Evolutionary conservation across 495 filamentous ascomycete genomes (phyloP).

Genomic region (Friedmanniomyces simplex): DNA sequence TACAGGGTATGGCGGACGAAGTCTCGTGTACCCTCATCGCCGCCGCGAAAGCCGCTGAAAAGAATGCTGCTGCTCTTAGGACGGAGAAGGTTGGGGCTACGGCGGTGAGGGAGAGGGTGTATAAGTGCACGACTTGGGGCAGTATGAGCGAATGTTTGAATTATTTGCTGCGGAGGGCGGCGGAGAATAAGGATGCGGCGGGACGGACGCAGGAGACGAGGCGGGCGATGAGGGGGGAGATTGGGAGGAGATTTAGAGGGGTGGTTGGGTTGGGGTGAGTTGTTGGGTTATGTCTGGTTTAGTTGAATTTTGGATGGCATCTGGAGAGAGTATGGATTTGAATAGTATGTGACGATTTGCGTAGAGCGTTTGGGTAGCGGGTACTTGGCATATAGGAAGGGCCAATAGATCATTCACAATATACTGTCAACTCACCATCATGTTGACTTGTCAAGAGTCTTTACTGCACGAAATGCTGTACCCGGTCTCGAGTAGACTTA

Average conservation of each 20-base stretch:
- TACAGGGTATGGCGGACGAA: slow-evolving; percentile 97
- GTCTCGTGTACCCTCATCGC: slow-evolving; percentile 72
- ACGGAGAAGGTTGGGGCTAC: slow-evolving; percentile 16
- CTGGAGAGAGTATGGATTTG: neutral
- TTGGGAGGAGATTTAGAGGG: slow-evolving; percentile 48
- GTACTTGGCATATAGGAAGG: too few relatives aligned
- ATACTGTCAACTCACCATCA: too few relatives aligned
- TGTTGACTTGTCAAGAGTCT: too few relatives aligned
- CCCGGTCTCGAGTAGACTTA: too few relatives aligned
- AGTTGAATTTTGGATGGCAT: neutral
- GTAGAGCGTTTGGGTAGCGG: too few relatives aligned
- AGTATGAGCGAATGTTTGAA: slow-evolving; percentile 88
- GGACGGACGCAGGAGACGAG: slow-evolving; percentile 63
- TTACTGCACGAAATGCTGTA: too few relatives aligned
- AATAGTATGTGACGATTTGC: neutral
- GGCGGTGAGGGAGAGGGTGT: slow-evolving; percentile 41
- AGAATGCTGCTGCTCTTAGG: neutral
- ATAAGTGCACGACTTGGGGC: slow-evolving; percentile 90
- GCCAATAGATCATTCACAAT: too few relatives aligned
- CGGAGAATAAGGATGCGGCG: slow-evolving; percentile 88
- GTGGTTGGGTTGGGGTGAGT: slow-evolving; percentile 17
- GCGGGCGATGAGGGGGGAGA: slow-evolving; percentile 61
- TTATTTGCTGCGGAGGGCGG: slow-evolving; percentile 71
- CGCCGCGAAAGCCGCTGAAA: slow-evolving; percentile 29
- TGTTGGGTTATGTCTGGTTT: neutral